Conservation (phyloP, 257 asterid genomes). For the Penstemon davidsonii region DNA sequence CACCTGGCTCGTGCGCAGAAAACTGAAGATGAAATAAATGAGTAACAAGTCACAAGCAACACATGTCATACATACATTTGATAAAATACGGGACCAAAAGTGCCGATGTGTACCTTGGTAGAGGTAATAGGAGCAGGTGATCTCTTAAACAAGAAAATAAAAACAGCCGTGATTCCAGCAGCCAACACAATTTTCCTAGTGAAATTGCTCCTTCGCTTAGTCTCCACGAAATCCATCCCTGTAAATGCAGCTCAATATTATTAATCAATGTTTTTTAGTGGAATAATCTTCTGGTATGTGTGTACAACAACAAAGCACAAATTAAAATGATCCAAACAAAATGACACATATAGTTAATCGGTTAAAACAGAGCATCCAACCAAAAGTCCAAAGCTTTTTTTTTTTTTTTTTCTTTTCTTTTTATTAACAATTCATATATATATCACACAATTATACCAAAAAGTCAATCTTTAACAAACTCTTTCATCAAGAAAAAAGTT, state of each 20-base stretch:
- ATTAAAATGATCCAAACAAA: conserved; percentile 1
- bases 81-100: background rate
- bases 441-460: conserved; percentile 4
- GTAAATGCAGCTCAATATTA: background rate
- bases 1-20: conserved; percentile 65
- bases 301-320: background rate
- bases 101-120: conserved; percentile 44
- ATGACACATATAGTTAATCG: conserved; percentile 8
- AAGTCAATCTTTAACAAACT: conserved; percentile 3
- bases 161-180: conserved; percentile 54
- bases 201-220: conserved; percentile 46
- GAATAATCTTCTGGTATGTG: no score
- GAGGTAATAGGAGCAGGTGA: conserved; percentile 41
- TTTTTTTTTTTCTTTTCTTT: background rate
- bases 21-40: conserved; percentile 42
- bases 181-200: conserved; percentile 59
- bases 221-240: conserved; percentile 68
- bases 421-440: background rate
- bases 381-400: conserved; percentile 10
- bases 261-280: no score
- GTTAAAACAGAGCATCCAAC: conserved; percentile 19
- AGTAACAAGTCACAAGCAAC: background rate
- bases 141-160: conserved; percentile 46
- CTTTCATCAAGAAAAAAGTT: background rate
- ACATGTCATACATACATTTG: background rate